These are phyloP conservation scores for Populus pruinosa DNA, from an alignment of 345 rosid genomes.

Conservation along the genomic window DNA sequence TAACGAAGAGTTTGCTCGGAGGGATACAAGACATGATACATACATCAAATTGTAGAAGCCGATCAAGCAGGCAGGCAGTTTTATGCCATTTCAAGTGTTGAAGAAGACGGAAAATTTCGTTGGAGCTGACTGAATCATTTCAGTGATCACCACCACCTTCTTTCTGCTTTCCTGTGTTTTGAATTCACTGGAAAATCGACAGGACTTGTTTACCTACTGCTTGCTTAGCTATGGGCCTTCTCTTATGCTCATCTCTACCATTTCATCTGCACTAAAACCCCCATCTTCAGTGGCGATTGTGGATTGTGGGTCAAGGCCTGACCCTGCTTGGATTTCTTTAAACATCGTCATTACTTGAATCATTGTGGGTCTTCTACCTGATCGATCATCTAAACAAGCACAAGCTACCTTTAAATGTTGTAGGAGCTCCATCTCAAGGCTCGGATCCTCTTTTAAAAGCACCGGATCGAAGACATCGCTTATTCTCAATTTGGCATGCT, in stretches of 20 bases:
- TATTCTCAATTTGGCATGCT: conserved; percentile 66
- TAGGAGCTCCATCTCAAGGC: conserved; percentile 65
- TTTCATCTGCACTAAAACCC: conserved; percentile 53
- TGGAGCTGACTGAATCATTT: conserved; percentile 7
- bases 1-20: conserved; percentile 25
- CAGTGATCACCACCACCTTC: conserved; percentile 16
- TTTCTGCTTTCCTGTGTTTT: conserved; percentile 3
- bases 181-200: conserved; percentile 31
- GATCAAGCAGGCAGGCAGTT: conserved; percentile 21
- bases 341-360: conserved; percentile 74
- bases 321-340: conserved; percentile 77
- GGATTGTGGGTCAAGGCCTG: conserved; percentile 70
- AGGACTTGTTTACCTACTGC: conserved; percentile 14
- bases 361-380: conserved; percentile 66
- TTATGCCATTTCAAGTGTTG: conserved; percentile 16
- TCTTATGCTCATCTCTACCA: conserved; percentile 77
- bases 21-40: conserved; percentile 27
- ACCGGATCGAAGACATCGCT: conserved; percentile 79
- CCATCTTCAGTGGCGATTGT: conserved; percentile 67
- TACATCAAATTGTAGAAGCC: conserved; percentile 38
- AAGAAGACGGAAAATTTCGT: conserved; percentile 31
- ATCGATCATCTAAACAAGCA: conserved; percentile 84
- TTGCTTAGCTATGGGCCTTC: conserved; percentile 64
- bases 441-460: conserved; percentile 71
- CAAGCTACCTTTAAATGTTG: conserved; percentile 68